phyloP scores from a whole-genome alignment of 805 yeast genomes.

The Wickerhamiella occidentalis region DNA sequence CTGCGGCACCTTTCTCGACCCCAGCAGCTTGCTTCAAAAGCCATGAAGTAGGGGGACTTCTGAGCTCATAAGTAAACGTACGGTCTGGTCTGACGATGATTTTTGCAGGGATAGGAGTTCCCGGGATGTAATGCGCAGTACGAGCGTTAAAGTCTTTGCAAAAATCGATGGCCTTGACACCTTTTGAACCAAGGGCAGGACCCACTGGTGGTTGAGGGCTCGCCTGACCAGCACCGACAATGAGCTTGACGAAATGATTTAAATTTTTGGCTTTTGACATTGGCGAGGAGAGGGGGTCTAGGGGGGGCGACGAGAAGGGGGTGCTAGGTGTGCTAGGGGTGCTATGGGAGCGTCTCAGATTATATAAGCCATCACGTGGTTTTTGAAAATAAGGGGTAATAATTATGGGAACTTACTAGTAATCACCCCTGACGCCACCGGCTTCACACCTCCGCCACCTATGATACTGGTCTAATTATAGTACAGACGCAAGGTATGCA shows the following conservation, averaged over 20 bases:
- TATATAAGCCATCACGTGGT: too few species aligned
- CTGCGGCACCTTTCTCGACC: constrained; percentile 64
- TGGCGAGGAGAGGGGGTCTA: neutral
- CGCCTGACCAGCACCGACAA: constrained; percentile 95
- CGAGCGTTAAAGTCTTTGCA: constrained; percentile 97
- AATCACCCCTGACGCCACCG: neutral
- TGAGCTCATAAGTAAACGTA: constrained; percentile 71
- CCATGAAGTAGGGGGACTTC: constrained; percentile 86
- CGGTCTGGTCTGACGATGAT: constrained; percentile 88
- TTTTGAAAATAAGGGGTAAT: too few species aligned
- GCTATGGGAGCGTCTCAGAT: too few species aligned
- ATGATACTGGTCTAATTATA: neutral
- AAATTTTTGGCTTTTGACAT: constrained; percentile 19
- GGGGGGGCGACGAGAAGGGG: neutral
- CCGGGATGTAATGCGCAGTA: constrained; percentile 76
- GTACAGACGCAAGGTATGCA: neutral
- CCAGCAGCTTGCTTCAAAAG: constrained; percentile 72
- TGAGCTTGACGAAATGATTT: constrained; percentile 54
- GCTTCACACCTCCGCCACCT: too few species aligned
- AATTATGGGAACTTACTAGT: too few species aligned
- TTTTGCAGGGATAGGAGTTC: constrained; percentile 78
- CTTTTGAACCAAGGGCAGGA: constrained; percentile 96
- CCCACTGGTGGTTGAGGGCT: constrained; percentile 99
- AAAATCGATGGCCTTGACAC: constrained; percentile 96
- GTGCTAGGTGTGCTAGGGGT: neutral